Base-by-base conservation (phyloP, 768 basidiomycete genomes). In the Solioccasus polychromus region DNA sequence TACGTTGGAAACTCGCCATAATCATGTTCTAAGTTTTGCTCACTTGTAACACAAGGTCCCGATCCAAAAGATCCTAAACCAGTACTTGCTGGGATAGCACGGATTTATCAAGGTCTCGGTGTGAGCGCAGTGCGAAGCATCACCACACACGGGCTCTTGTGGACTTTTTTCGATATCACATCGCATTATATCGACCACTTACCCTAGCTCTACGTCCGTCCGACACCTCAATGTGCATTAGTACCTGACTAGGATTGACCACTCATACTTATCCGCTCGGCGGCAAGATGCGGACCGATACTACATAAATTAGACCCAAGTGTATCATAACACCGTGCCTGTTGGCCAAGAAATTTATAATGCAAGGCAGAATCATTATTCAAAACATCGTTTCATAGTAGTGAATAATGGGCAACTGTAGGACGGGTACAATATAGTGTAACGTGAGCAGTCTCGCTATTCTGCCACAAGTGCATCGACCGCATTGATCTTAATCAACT, bases 71-170 rank as follows among this genome's bases (percentile, higher is more conserved):
- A 82, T 47, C 92, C 92, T 18, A 87, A 85, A 64, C 78, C 87
- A 6, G 68, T 93, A 9, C 64, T 88, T 6, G 76, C 74, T 35
- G 96, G 96, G 20, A 68, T 96, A 36, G 74, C 83, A 26, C 76
- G 92, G 29, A 82, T 98, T 53, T 99, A 99, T 65, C 85, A 88
- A 49, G 96, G 95, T 43, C 79, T 97, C 40, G 92, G 94, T 44
- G 89, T 99, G 52, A 95, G 92, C 51, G 94, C 94, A 31, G 65
- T 90, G 41, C 81, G 96, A 42, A 93, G 88, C 56, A 85, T 95
- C 58, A 89, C 92, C 25, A 95, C 92, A 7, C 94, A 96, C 54
- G 94, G 94, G 18, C 72, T 95, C 30, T 72, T 94, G 40, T 96
- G 93, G 93, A 95, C 93, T 8, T 74, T 96, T 50, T 92, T 93